Base-by-base conservation (phyloP, 495 filamentous ascomycete genomes). In the Talaromyces trachyspermus region DNA sequence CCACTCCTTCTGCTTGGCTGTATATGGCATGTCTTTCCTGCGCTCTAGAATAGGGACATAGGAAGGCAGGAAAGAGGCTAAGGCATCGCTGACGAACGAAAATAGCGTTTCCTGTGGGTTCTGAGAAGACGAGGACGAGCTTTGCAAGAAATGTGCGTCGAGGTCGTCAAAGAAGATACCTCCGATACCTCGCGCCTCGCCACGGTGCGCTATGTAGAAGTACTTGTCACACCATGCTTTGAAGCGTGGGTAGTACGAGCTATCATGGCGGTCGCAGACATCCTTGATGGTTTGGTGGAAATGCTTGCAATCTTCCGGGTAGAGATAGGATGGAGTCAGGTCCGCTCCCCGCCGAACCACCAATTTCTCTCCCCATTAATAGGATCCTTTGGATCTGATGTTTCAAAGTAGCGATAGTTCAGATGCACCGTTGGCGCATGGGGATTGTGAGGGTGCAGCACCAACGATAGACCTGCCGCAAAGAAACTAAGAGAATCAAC, bases 321-420 rank as follows among this genome's bases (percentile, higher is more conserved):
- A 97, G 15, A 99, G 79, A 59, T 97, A 99, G 53, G 76, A 80
- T 0, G 92, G 92, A 6, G 92, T 99, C 42, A 99, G 66, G 69
- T 99, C 92, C 5, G 86, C 89, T 22, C 92, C 92, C 92, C 92
- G 35, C 92, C 92, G 52, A 95, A 99, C 92, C 92, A 99, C 94
- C 94, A 99, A 46, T 77, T 77, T 59, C 72, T 74, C 39, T 88
- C 83, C 12, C 86, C 80, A 49, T 85, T 85, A 57, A 83, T 81
- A 7, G 70, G 70, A 27, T 71, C 63, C 51, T 69, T 71, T 7
- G 71, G 71, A 50, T 78, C 74, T 11, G 74, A 72, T 5, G 92
- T 99, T 72, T 99, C 92, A 60, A 99, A 99, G 71, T 99, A 99
- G 3, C 92, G 79, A 73, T 99, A 99, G 72, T 99, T 99, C 50